Conservation (phyloP, 2,329 filamentous ascomycete genomes). For the Rhynchosporium graminicola region DNA sequence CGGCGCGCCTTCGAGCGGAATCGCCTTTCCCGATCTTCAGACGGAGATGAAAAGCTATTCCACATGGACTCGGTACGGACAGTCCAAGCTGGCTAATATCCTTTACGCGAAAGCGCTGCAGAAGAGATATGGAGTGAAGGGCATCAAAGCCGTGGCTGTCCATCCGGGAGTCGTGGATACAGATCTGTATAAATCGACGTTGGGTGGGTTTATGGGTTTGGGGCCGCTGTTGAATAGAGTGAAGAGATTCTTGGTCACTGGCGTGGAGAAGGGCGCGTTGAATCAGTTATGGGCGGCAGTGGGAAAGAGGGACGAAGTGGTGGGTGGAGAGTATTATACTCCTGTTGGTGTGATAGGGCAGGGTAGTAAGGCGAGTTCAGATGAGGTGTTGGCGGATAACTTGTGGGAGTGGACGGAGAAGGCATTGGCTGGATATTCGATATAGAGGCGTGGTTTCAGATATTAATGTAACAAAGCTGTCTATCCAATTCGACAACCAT, state of each 20-base stretch:
- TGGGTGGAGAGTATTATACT: slow-evolving; percentile 43
- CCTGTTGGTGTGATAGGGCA: slow-evolving; percentile 42
- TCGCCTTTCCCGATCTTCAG: slow-evolving; percentile 41
- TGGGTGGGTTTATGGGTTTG: slow-evolving; percentile 16
- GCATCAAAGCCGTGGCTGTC: slow-evolving; percentile 21
- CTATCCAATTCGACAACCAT: no score
- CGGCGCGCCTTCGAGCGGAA: slow-evolving; percentile 21
- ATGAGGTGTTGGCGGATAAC: slow-evolving; percentile 22
- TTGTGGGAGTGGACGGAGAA: slow-evolving; percentile 28
- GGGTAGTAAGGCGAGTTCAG: slow-evolving; percentile 14
- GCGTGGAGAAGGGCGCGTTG: slow-evolving; percentile 19
- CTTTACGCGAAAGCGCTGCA: slow-evolving; percentile 13
- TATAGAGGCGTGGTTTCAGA: neutral
- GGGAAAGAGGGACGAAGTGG: slow-evolving; percentile 27
- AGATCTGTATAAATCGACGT: slow-evolving; percentile 14
- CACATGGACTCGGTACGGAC: slow-evolving; percentile 26
- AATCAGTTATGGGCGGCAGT: slow-evolving; percentile 23
- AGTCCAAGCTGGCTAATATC: slow-evolving; percentile 30
- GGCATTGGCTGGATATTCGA: slow-evolving; percentile 31
- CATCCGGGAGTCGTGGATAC: slow-evolving; percentile 30
- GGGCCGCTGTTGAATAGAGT: slow-evolving; percentile 16
- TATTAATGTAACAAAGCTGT: no score
- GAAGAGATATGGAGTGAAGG: slow-evolving; percentile 15
- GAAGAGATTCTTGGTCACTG: slow-evolving; percentile 18
- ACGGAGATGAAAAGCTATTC: slow-evolving; percentile 23